Evolutionary conservation across 2,329 filamentous ascomycete genomes (phyloP), one percentile per base, ranked within the genome.

Genomic region (Cordyceps cateniannulata): DNA sequence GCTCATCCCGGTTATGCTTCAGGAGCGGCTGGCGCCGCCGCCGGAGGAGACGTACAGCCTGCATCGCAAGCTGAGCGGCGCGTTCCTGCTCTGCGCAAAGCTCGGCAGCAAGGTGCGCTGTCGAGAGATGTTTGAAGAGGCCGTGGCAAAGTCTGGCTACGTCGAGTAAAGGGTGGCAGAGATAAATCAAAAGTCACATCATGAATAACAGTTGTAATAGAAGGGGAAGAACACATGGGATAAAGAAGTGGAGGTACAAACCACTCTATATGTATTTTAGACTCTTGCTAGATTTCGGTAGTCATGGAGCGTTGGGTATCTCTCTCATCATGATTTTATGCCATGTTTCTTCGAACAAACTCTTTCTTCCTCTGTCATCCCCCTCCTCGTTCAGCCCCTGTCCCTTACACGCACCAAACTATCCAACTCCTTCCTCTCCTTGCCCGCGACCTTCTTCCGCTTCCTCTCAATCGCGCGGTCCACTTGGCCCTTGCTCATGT

Each of bases 41-140:
- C 95, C 95, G 0, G 96, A 99, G 76, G 95, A 99, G 80, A 99
- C 95, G 57, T 99, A 99, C 71, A 93, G 89, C 71, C 76, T 99
- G 69, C 95, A 99, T 75, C 85, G 95, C 63, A 99, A 99, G 77
- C 77, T 99, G 59, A 96, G 92, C 72, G 95, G 95, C 0, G 96
- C 95, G 0, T 99, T 99, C 71, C 75, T 99, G 69, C 79, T 99
- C 20, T 99, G 95, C 73, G 93, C 95, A 0, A 84, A 86, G 65
- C 73, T 99, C 62, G 92, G 91, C 3, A 96, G 91, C 72, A 82
- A 85, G 65, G 93, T 99, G 3, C 80, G 80, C 61, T 97, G 93
- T 68, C 85, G 88, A 64, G 86, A 89, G 62, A 76, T 99, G 76
- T 99, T 99, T 72, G 79, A 81, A 61, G 75, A 82, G 45, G 87